Percentiles rank a stretch among this genome's conserved stretches.
Conservation (phyloP, 148 eudicot species). For the Chenopodium formosanum region DNA sequence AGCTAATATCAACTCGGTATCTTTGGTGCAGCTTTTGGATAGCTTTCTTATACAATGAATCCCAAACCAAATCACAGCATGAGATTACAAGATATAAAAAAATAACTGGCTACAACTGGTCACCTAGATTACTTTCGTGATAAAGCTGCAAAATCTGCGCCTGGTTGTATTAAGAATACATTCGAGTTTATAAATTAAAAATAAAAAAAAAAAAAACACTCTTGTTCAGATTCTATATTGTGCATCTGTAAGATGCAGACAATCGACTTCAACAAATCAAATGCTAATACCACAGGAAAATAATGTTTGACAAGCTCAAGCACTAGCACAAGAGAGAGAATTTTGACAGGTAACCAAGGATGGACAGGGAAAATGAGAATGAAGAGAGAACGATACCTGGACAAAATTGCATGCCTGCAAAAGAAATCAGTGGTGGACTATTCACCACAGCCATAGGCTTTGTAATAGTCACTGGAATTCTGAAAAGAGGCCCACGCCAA, state of each 20-base stretch:
- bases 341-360: not conserved
- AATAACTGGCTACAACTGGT: too few species aligned
- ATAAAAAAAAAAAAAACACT: too few species aligned
- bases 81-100: too few species aligned
- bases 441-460: constrained; percentile 63
- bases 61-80: too few species aligned
- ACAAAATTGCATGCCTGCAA: constrained; percentile 62
- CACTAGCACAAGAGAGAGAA: not conserved
- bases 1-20: too few species aligned
- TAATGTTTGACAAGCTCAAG: not conserved
- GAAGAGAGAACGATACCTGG: constrained; percentile 51
- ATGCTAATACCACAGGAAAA: not conserved
- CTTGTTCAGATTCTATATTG: too few species aligned
- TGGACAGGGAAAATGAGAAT: not conserved
- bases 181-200: too few species aligned
- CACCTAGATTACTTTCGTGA: too few species aligned
- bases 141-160: too few species aligned
- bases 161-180: not conserved
- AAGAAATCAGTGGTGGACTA: constrained; percentile 68
- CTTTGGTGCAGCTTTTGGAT: too few species aligned
- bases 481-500: constrained; percentile 95
- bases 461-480: constrained; percentile 87
- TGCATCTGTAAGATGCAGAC: not conserved
- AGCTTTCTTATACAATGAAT: too few species aligned
- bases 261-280: not conserved